phyloP scores from a whole-genome alignment of 2,329 filamentous ascomycete genomes.

The Calonectria leucothoes region DNA sequence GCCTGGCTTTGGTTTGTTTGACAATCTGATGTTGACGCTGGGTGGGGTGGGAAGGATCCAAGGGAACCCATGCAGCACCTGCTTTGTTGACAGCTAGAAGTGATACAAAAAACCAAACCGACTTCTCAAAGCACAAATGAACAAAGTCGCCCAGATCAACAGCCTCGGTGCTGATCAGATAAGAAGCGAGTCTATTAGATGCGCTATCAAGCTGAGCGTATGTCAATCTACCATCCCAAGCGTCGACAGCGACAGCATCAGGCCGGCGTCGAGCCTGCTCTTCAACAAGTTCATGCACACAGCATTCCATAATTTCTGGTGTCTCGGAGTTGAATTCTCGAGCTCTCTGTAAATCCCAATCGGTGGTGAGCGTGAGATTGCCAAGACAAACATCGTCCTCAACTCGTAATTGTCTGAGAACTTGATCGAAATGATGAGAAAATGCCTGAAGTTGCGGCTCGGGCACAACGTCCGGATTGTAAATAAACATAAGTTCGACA shows the following conservation, averaged over 20 bases:
- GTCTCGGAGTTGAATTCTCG: not conserved
- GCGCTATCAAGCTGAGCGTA: constrained; percentile 26
- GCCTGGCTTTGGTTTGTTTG: not conserved
- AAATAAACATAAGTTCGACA: not conserved
- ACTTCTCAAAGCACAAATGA: constrained; percentile 20
- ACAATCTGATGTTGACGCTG: not conserved
- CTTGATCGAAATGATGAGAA: not conserved
- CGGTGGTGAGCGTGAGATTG: not conserved
- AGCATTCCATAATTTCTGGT: not conserved
- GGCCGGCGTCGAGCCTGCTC: constrained; percentile 9
- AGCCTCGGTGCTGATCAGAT: constrained; percentile 2
- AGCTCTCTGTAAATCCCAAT: not conserved
- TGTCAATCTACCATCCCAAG: constrained; percentile 42
- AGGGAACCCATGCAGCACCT: not conserved
- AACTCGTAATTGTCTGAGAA: not conserved
- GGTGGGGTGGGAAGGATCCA: not conserved
- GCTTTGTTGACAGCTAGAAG: not conserved
- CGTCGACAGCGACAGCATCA: constrained; percentile 27
- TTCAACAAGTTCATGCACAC: constrained; percentile 36
- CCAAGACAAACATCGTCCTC: not conserved
- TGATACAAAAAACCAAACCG: not conserved
- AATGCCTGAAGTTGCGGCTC: not conserved
- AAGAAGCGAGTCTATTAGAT: constrained; percentile 7
- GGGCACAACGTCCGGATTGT: not conserved
- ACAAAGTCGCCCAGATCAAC: constrained; percentile 11